A percentile compares a stretch with the other conserved stretches of the same genome.
phyloP scores from a whole-genome alignment of 768 basidiomycete species.

The Leccinellum rugosiceps region DNA sequence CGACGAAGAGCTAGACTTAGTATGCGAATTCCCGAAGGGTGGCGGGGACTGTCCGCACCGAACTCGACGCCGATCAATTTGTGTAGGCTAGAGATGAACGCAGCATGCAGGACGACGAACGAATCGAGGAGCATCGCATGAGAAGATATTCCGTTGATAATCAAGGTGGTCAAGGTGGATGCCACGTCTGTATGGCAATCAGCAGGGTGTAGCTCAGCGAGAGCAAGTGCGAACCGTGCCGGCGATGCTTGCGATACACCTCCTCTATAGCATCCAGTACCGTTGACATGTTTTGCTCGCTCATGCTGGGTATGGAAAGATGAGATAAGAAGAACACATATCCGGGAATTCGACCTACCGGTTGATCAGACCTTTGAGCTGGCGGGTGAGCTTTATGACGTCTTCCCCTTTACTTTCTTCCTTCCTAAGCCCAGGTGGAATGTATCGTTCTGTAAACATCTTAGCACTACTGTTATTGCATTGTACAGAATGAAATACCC shows the following conservation, averaged over 20 bases:
- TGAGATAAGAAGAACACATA: neutral
- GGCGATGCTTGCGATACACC: constrained; percentile 68
- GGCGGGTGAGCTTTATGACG: constrained; percentile 59
- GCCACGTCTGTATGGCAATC: constrained; percentile 63
- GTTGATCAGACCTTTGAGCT: constrained; percentile 86
- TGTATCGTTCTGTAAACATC: constrained; percentile 47
- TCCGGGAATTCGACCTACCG: constrained; percentile 43
- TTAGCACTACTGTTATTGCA: neutral
- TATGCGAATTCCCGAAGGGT: neutral
- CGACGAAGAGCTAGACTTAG: neutral
- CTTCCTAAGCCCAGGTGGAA: constrained; percentile 79
- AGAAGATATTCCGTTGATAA: constrained; percentile 75
- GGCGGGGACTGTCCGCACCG: constrained; percentile 48
- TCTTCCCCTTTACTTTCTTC: constrained; percentile 37
- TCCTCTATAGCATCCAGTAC: constrained; percentile 75
- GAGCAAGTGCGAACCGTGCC: constrained; percentile 58
- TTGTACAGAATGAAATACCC: constrained; percentile 4
- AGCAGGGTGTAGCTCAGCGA: constrained; percentile 3
- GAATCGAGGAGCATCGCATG: constrained; percentile 83
- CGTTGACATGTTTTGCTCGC: constrained; percentile 80
- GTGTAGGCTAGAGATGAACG: constrained; percentile 78
- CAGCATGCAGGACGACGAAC: constrained; percentile 85
- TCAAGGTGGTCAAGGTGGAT: constrained; percentile 67
- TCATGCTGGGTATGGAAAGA: constrained; percentile 55
- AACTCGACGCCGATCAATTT: constrained; percentile 85